Percentiles rank a stretch among this genome's conserved stretches.
Conservation (phyloP, 2,329 filamentous ascomycete genomes). For the Colletotrichum godetiae region DNA sequence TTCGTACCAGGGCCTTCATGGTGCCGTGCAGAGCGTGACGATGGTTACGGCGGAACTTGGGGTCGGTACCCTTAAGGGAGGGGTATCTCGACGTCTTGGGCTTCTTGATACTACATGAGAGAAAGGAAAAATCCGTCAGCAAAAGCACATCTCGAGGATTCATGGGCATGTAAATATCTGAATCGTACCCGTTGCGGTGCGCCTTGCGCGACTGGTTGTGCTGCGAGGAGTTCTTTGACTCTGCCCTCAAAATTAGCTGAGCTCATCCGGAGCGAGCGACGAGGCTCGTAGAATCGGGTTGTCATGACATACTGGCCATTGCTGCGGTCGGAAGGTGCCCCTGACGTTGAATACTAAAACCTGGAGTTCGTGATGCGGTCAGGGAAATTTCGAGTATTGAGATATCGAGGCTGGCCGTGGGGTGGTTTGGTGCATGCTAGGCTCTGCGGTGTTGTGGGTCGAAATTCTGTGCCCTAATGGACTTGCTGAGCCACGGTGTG, state of each 20-base stretch:
- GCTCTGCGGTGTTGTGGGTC: conserved; percentile 32
- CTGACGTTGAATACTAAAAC: conserved; percentile 27
- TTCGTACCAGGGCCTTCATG: conserved; percentile 93
- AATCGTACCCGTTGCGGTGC: conserved; percentile 95
- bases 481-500: conserved; percentile 3
- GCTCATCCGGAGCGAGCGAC: conserved; percentile 41
- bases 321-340: conserved; percentile 43
- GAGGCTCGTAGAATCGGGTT: neutral
- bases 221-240: conserved; percentile 99
- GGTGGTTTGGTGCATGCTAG: conserved; percentile 16
- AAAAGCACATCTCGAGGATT: neutral
- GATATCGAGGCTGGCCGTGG: conserved; percentile 18
- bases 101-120: conserved; percentile 91
- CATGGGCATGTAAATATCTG: neutral
- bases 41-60: conserved; percentile 99
- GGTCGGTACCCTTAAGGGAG: conserved; percentile 97
- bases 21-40: conserved; percentile 99
- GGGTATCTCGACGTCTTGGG: conserved; percentile 99
- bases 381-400: conserved; percentile 15
- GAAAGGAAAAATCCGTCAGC: neutral
- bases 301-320: conserved; percentile 53
- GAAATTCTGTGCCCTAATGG: conserved; percentile 39
- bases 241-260: conserved; percentile 57
- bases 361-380: conserved; percentile 16
- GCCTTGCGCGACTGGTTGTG: conserved; percentile 99